Evolutionary conservation across 495 filamentous ascomycete genomes (phyloP).

Genomic region (Aspergillus carlsbadensis): DNA sequence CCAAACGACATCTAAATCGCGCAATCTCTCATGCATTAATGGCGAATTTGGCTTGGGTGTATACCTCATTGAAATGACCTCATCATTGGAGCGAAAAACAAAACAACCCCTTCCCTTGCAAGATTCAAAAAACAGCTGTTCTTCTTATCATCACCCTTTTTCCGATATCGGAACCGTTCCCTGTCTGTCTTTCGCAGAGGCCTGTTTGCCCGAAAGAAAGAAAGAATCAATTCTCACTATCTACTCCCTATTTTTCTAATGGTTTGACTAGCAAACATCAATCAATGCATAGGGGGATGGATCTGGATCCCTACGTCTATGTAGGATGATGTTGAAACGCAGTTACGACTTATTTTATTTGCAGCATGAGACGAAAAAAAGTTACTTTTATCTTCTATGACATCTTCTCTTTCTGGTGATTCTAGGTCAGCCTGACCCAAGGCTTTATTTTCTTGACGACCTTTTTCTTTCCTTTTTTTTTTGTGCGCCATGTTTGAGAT

Average conservation of each 20-base stretch:
- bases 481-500: too few species aligned
- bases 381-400: background rate
- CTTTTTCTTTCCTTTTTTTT: too few species aligned
- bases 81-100: constrained; percentile 13
- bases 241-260: background rate
- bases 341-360: constrained; percentile 1
- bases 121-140: background rate
- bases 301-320: background rate
- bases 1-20: constrained; percentile 13
- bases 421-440: too few species aligned
- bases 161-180: background rate
- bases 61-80: constrained; percentile 17
- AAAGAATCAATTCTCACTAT: too few species aligned
- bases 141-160: background rate
- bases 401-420: background rate
- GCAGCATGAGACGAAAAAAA: constrained; percentile 1
- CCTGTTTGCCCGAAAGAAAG: background rate
- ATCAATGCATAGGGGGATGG: background rate
- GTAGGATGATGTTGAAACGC: constrained; percentile 6
- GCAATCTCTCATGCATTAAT: constrained; percentile 22
- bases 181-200: background rate
- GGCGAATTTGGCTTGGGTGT: constrained; percentile 43
- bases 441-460: too few species aligned
- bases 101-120: background rate
- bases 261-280: constrained; percentile 2